These are phyloP conservation scores for Aspergillus bertholletiae DNA, from an alignment of 495 filamentous ascomycete species.

Conservation along the genomic window DNA sequence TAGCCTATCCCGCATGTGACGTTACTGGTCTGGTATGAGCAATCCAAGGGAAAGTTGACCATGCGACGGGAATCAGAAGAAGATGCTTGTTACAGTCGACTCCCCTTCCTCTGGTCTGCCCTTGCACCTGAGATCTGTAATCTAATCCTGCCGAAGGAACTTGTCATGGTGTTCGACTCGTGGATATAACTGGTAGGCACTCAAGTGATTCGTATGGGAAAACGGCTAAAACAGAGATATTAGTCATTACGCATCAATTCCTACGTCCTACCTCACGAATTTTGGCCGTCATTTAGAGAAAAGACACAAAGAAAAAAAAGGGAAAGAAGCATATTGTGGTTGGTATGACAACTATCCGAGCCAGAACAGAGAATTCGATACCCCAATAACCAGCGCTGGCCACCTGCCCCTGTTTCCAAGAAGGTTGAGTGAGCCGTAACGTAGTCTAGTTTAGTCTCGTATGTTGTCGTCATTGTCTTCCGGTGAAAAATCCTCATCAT, in stretches of 20 bases:
- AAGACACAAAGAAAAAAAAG: not conserved
- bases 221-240: not conserved
- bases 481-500: constrained; percentile 59
- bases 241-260: not conserved
- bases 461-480: constrained; percentile 39
- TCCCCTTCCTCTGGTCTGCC: too few species aligned
- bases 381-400: constrained; percentile 9
- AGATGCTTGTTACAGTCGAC: too few species aligned
- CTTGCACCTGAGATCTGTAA: too few species aligned
- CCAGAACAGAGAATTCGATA: constrained; percentile 3
- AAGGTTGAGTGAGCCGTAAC: constrained; percentile 8
- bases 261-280: not conserved
- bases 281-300: not conserved
- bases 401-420: not conserved
- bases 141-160: too few species aligned
- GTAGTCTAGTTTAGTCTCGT: constrained; percentile 32
- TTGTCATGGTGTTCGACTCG: too few species aligned
- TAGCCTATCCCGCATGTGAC: too few species aligned
- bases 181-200: too few species aligned
- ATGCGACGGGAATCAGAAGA: too few species aligned
- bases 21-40: too few species aligned
- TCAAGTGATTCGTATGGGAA: too few species aligned
- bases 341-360: not conserved
- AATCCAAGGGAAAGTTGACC: too few species aligned
- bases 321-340: not conserved